phyloP scores from a whole-genome alignment of 2,329 filamentous ascomycete genomes.

The Elsinoe ampelina region DNA sequence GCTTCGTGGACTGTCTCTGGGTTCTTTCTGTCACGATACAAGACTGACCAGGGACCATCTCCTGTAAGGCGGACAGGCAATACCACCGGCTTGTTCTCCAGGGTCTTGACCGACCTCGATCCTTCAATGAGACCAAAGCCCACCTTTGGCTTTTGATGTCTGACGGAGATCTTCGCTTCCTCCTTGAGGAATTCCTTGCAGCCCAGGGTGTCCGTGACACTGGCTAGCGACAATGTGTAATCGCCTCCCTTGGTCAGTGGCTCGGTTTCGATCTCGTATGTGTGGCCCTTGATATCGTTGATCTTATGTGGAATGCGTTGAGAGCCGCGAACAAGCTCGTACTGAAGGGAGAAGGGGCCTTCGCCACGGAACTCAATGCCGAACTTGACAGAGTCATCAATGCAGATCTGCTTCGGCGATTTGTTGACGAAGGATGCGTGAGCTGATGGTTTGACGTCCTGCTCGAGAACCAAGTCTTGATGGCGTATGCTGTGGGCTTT shows the following conservation, averaged over 20 bases:
- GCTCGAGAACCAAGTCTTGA: conserved; percentile 59
- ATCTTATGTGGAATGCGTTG: conserved; percentile 64
- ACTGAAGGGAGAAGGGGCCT: conserved; percentile 79
- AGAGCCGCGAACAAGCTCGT: conserved; percentile 83
- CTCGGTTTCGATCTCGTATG: conserved; percentile 66
- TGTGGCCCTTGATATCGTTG: conserved; percentile 51
- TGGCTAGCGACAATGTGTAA: conserved; percentile 77
- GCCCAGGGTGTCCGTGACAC: conserved; percentile 73
- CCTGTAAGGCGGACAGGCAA: conserved; percentile 80
- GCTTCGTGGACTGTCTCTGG: conserved; percentile 25
- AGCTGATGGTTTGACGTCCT: conserved; percentile 87
- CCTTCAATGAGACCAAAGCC: conserved; percentile 80
- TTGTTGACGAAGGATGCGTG: conserved; percentile 59
- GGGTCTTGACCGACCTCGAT: conserved; percentile 61
- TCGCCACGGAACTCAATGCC: conserved; percentile 71
- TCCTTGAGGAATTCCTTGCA: conserved; percentile 83
- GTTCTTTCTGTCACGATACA: conserved; percentile 48
- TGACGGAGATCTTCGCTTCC: conserved; percentile 74
- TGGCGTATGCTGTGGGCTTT: conserved; percentile 53
- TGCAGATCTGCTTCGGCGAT: conserved; percentile 59
- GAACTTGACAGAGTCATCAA: conserved; percentile 69
- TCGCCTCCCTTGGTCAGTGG: conserved; percentile 73
- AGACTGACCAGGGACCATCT: conserved; percentile 72
- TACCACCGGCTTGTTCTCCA: conserved; percentile 64
- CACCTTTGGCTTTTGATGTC: conserved; percentile 77